Base-by-base conservation (phyloP, 73 alveolate genomes). In the Paramecium pentaurelia region DNA sequence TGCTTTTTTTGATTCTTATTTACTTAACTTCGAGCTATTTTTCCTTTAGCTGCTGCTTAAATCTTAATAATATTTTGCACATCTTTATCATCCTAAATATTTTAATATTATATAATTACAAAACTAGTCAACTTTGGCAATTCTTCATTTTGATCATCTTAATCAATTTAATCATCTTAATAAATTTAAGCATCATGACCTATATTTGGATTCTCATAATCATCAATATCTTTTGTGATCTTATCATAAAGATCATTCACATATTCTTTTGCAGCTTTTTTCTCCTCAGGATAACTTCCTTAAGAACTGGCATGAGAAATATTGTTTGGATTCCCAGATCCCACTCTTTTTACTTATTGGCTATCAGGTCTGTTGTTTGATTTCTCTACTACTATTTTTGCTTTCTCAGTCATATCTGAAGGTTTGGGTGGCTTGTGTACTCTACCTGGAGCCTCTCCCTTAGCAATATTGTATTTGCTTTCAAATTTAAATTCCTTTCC, bases 401-500 rank as follows among this genome's bases (percentile, higher is more conserved):
- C 86, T 18, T 32, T 8, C 10, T 27, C 86, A 27, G 59, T 71
- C 58, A 18, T 16, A 71, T 71, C 16, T 36, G 28, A n/a, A 12
- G 86, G 86, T 71, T 34, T 71, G 2, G 86, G 87, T 37, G 68
- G 68, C 11, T 37, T 73, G 32, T 73, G 47, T 20, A 20, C 20
- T 71, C 25, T 37, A 8, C 60, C 60, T 34, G 86, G 37, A 6
- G 87, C 87, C 20, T 73, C 18, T 4, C 87, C 87, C 11, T 73
- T 73, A 1, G 68, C 87, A 10, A 73, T 73, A 40, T 73, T 36
- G 64, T 37, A 37, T 38, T 73, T 73, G 87, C 87, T 73, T 18
- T 73, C 87, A 38, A 73, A 73, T 73, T 34, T 73, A n/a, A 73
- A 73, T 73, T 73, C 87, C 32, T 73, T 73, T 40, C 64, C 97